These are phyloP conservation scores for Immersiporthe knoxdaviesiana DNA, from an alignment of 2,329 filamentous ascomycete species.

Conservation along the genomic window DNA sequence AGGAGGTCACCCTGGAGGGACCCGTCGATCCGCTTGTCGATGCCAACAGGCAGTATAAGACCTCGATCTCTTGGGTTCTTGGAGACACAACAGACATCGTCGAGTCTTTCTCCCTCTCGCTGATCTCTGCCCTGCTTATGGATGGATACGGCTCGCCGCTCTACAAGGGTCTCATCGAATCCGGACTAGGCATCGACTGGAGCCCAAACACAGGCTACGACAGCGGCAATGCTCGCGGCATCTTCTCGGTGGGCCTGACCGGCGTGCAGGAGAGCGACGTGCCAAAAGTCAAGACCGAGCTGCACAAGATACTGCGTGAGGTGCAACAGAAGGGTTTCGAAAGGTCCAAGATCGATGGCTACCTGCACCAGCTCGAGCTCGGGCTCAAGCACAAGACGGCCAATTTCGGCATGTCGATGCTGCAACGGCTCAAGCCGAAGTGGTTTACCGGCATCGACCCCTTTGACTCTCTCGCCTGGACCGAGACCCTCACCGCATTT, in stretches of 20 bases:
- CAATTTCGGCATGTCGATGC: constrained; percentile 87
- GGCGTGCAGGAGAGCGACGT: constrained; percentile 86
- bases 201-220: constrained; percentile 95
- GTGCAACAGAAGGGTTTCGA: constrained; percentile 80
- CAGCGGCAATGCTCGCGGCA: constrained; percentile 71
- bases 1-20: constrained; percentile 72
- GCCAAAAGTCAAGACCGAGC: constrained; percentile 71
- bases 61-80: constrained; percentile 89
- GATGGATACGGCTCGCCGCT: constrained; percentile 95
- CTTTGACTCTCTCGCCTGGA: constrained; percentile 89
- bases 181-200: constrained; percentile 88
- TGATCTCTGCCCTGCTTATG: constrained; percentile 82
- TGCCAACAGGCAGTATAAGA: constrained; percentile 87
- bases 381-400: constrained; percentile 94
- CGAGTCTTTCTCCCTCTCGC: constrained; percentile 83
- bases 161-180: constrained; percentile 86
- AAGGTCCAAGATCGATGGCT: constrained; percentile 86
- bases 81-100: constrained; percentile 81
- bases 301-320: constrained; percentile 73
- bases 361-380: constrained; percentile 93
- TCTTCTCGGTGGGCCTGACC: constrained; percentile 89
- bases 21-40: constrained; percentile 87
- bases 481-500: constrained; percentile 83
- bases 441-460: constrained; percentile 98
- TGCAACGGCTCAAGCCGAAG: constrained; percentile 84